A percentile compares a stretch with the other conserved stretches of the same genome.
Evolutionary conservation across 176 grass and related monocot species (phyloP).

Genomic region (Aegilops tauschii): DNA sequence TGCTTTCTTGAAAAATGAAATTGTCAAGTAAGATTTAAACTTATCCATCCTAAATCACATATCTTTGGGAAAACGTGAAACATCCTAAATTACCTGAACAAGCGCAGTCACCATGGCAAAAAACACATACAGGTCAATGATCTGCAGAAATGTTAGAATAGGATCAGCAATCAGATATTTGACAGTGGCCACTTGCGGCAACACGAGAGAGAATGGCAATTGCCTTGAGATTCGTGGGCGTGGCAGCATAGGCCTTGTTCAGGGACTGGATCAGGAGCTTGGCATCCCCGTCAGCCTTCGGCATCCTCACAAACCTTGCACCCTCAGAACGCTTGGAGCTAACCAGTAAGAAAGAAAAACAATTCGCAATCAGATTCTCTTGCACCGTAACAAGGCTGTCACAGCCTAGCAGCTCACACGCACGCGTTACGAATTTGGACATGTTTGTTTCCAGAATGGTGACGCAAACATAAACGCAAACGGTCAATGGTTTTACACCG

Average conservation of each 20-base stretch:
- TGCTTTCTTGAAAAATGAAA: not conserved
- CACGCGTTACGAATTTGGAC: too few relatives aligned
- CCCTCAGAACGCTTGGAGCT: not conserved
- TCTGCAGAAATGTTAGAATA: conserved; percentile 41
- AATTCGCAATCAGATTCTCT: not conserved
- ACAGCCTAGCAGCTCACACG: too few relatives aligned
- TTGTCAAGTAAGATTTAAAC: not conserved
- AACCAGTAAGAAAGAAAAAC: not conserved
- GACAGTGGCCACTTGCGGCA: too few relatives aligned
- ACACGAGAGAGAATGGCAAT: not conserved
- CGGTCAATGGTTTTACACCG: too few relatives aligned
- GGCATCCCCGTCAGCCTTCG: conserved; percentile 55
- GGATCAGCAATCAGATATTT: not conserved
- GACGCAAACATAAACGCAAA: too few relatives aligned
- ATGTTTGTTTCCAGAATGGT: too few relatives aligned
- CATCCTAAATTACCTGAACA: conserved; percentile 44
- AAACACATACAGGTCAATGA: conserved; percentile 81
- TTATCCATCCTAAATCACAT: not conserved
- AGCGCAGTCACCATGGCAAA: conserved; percentile 58
- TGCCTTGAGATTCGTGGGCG: conserved; percentile 81
- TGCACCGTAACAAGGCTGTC: not conserved
- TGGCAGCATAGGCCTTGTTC: conserved; percentile 69
- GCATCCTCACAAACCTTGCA: conserved; percentile 37
- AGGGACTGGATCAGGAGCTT: conserved; percentile 76
- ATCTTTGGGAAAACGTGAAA: not conserved